phyloP scores from a whole-genome alignment of 2,329 filamentous ascomycete species.

The Penicillium vulpinum region DNA sequence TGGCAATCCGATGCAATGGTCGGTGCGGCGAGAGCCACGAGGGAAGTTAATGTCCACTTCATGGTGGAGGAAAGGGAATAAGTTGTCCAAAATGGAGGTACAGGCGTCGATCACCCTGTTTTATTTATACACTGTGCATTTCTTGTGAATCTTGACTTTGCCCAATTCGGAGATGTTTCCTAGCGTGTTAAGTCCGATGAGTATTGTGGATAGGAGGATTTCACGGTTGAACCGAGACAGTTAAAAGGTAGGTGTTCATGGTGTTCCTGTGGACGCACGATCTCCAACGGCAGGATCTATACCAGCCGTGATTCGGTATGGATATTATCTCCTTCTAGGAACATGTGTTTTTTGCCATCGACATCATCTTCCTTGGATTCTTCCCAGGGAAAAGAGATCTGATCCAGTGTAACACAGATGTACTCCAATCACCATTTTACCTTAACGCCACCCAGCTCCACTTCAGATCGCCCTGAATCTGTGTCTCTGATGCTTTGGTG shows the following conservation, averaged over 20 bases:
- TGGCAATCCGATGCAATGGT: slow-evolving; percentile 17
- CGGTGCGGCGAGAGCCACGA: slow-evolving; percentile 18
- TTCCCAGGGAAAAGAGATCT: not conserved
- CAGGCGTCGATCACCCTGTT: slow-evolving; percentile 10
- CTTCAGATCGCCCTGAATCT: not conserved
- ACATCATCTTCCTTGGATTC: no score
- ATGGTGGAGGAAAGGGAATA: slow-evolving; percentile 18
- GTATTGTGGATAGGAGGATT: slow-evolving; percentile 1
- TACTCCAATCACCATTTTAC: not conserved
- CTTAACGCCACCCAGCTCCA: not conserved
- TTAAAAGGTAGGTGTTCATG: not conserved
- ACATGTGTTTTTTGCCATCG: not conserved
- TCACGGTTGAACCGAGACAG: slow-evolving; percentile 1
- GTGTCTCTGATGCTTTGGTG: not conserved
- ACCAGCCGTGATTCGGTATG: not conserved
- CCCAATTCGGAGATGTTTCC: slow-evolving; percentile 26
- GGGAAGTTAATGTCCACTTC: slow-evolving; percentile 24
- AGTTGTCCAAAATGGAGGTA: not conserved
- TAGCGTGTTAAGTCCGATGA: slow-evolving; percentile 12
- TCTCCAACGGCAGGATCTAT: not conserved
- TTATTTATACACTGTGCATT: slow-evolving; percentile 1
- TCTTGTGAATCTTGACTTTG: not conserved
- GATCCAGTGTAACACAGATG: not conserved
- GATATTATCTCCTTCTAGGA: not conserved
- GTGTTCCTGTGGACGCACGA: not conserved